Percentiles rank a stretch among this genome's conserved stretches.
phyloP scores from a whole-genome alignment of 768 basidiomycete genomes.

The Boletales sp. region DNA sequence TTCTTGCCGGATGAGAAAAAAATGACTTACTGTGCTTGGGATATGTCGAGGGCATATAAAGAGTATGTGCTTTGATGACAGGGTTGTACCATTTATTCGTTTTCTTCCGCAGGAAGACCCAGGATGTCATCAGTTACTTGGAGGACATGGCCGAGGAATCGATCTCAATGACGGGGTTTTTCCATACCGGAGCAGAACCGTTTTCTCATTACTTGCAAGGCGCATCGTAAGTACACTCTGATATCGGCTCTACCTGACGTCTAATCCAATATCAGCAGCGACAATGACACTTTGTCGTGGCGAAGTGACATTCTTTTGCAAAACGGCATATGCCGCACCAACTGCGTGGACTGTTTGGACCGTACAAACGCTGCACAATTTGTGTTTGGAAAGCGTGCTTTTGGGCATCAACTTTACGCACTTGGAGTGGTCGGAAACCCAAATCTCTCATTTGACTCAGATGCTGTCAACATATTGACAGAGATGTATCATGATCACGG shows the following conservation, averaged over 20 bases:
- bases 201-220: conserved; percentile 63
- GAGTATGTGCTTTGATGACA: conserved; percentile 49
- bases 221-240: conserved; percentile 27
- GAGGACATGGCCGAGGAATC: conserved; percentile 95
- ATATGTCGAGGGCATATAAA: conserved; percentile 93
- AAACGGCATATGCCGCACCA: conserved; percentile 88
- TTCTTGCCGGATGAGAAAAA: conserved; percentile 83
- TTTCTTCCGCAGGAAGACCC: conserved; percentile 64
- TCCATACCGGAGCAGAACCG: conserved; percentile 90
- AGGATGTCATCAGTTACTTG: conserved; percentile 92
- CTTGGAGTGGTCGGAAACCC: conserved; percentile 86
- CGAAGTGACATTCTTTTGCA: conserved; percentile 75
- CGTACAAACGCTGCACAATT: conserved; percentile 97
- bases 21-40: conserved; percentile 93
- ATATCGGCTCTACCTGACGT: background rate
- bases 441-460: conserved; percentile 85
- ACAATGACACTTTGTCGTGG: conserved; percentile 39
- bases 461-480: conserved; percentile 93
- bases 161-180: conserved; percentile 88
- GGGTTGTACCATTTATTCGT: background rate
- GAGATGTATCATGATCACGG: conserved; percentile 99
- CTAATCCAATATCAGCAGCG: conserved; percentile 16
- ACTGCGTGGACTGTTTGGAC: conserved; percentile 97
- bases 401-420: conserved; percentile 94
- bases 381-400: conserved; percentile 90